Percentiles rank a stretch among this genome's conserved stretches.
phyloP scores from a whole-genome alignment of 2,329 filamentous ascomycete genomes.

The Emmonsia crescens region DNA sequence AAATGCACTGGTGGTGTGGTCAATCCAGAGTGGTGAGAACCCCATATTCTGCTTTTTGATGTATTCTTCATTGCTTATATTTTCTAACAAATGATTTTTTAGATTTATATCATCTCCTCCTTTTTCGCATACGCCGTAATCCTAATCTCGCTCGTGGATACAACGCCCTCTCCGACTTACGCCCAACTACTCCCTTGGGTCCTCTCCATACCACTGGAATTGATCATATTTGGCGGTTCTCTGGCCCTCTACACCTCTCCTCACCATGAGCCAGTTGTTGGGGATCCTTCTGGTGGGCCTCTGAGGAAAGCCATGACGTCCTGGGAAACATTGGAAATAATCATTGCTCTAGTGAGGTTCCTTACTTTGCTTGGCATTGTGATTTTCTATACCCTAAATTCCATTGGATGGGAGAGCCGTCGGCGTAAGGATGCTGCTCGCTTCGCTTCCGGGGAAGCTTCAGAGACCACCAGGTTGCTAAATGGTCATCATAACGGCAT shows the following conservation, averaged over 20 bases:
- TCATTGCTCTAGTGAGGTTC: constrained; percentile 57
- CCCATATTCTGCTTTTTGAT: neutral
- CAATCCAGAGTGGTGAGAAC: constrained; percentile 60
- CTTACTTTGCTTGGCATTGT: constrained; percentile 52
- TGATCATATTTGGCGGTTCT: constrained; percentile 58
- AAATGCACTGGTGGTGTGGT: constrained; percentile 70
- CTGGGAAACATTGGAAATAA: constrained; percentile 33
- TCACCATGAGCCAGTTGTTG: constrained; percentile 52
- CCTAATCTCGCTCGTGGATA: constrained; percentile 76
- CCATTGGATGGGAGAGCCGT: constrained; percentile 36
- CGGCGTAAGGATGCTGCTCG: constrained; percentile 20
- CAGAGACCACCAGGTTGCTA: constrained; percentile 35
- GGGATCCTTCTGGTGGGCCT: constrained; percentile 36
- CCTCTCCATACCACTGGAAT: constrained; percentile 60
- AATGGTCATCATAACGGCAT: constrained; percentile 27
- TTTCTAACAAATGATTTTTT: constrained; percentile 8
- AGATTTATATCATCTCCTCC: constrained; percentile 78
- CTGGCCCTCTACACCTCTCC: constrained; percentile 56
- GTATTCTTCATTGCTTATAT: neutral
- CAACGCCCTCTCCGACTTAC: constrained; percentile 65
- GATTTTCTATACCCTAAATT: constrained; percentile 46
- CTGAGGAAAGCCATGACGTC: constrained; percentile 30
- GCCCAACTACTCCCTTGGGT: constrained; percentile 74
- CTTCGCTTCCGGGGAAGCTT: constrained; percentile 24
- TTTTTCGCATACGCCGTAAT: constrained; percentile 82